phyloP scores from a whole-genome alignment of 768 basidiomycete species.

The Naganishia onofrii region DNA sequence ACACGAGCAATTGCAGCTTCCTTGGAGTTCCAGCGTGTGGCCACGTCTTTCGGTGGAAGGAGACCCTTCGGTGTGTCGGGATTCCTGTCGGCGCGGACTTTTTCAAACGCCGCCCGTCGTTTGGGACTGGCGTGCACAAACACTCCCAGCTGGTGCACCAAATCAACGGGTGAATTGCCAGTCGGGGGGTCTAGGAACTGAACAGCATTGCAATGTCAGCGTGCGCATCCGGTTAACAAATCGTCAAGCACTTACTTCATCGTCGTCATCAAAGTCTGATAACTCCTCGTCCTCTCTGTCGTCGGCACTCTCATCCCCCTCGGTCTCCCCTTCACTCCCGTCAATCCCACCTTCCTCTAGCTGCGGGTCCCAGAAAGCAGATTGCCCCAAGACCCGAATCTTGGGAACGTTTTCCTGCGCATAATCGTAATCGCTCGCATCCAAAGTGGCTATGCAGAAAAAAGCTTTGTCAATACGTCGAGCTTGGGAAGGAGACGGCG shows the following conservation, averaged over 20 bases:
- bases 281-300: not conserved
- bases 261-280: not conserved
- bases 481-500: not conserved
- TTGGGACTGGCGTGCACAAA: not conserved
- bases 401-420: not conserved
- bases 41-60: not conserved
- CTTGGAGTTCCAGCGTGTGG: conserved; percentile 5
- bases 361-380: not conserved
- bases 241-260: not conserved
- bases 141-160: conserved; percentile 13
- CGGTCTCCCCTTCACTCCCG: not conserved
- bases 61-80: not conserved
- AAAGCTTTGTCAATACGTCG: not conserved
- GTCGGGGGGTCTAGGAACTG: not conserved
- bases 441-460: not conserved
- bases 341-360: not conserved
- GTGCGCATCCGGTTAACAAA: not conserved
- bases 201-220: not conserved
- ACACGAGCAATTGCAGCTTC: conserved; percentile 5
- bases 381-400: not conserved
- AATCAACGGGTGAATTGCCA: not conserved
- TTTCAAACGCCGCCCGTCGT: not conserved
- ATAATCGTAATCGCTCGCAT: not conserved
- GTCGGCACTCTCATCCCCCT: not conserved
- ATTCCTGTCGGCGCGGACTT: not conserved